A percentile compares a stretch with the other conserved stretches of the same genome.
Conservation (phyloP, 768 basidiomycete species). For the Suillus fuscotomentosus region DNA sequence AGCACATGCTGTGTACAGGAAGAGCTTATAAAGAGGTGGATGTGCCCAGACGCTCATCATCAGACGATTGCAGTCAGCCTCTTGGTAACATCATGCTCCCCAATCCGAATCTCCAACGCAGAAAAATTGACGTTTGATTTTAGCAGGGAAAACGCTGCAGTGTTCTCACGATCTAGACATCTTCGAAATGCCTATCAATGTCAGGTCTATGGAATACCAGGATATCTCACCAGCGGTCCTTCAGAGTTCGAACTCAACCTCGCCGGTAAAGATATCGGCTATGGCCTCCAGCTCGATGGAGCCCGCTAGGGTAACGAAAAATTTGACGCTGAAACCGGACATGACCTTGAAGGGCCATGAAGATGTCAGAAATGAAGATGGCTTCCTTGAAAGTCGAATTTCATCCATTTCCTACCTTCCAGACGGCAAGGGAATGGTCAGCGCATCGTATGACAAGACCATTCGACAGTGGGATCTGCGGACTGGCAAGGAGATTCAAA, state of each 20-base stretch:
- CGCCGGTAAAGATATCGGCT: not conserved
- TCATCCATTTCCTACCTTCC: conserved; percentile 9
- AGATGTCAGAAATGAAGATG: too few relatives aligned
- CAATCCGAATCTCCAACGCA: not conserved
- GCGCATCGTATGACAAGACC: conserved; percentile 12
- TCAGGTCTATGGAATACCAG: not conserved
- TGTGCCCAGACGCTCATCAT: not conserved
- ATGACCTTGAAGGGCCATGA: not conserved
- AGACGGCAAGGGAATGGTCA: not conserved
- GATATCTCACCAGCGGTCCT: not conserved
- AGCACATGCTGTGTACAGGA: not conserved
- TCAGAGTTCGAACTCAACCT: not conserved
- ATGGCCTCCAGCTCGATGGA: not conserved
- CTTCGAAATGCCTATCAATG: not conserved
- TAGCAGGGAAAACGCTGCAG: not conserved
- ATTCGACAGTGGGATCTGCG: not conserved
- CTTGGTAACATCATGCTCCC: not conserved
- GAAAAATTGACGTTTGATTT: not conserved
- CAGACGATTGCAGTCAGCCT: too few relatives aligned
- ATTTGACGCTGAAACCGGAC: not conserved
- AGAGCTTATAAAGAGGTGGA: not conserved
- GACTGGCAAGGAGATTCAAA: not conserved
- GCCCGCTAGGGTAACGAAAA: not conserved
- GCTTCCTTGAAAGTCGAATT: not conserved
- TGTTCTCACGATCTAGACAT: too few relatives aligned